phyloP scores from a whole-genome alignment of 257 asterid species.

The Vinca minor region DNA sequence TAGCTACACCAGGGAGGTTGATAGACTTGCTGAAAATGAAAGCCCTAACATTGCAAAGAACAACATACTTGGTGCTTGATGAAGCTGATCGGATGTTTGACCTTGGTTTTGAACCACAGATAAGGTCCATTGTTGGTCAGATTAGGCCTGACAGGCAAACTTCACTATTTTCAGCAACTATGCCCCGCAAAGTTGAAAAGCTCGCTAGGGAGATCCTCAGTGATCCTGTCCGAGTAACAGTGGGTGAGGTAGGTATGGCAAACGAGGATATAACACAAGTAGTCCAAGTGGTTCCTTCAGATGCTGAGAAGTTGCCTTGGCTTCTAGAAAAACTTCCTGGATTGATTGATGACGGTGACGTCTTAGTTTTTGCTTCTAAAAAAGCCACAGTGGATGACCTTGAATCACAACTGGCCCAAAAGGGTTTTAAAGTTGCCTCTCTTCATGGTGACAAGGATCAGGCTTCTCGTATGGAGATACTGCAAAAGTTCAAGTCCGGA shows the following conservation, averaged over 20 bases:
- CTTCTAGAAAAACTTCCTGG: conserved; percentile 84
- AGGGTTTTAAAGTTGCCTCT: conserved; percentile 78
- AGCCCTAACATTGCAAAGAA: conserved; percentile 73
- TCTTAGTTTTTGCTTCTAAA: conserved; percentile 86
- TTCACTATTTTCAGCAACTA: conserved; percentile 91
- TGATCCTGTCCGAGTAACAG: conserved; percentile 90
- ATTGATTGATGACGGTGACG: conserved; percentile 88
- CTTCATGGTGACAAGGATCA: conserved; percentile 99
- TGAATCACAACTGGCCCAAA: conserved; percentile 61
- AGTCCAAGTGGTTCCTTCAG: conserved; percentile 72
- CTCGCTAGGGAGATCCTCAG: conserved; percentile 92
- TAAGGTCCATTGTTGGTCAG: conserved; percentile 93
- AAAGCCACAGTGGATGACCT: conserved; percentile 84
- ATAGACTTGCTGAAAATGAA: conserved; percentile 95
- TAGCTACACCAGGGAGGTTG: conserved; percentile 96
- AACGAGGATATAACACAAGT: conserved; percentile 93
- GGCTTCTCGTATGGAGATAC: conserved; percentile 84
- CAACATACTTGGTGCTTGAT: conserved; percentile 91
- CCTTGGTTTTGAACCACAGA: conserved; percentile 98
- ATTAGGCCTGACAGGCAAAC: conserved; percentile 97
- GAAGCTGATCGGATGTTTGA: conserved; percentile 99
- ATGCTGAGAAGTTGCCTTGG: conserved; percentile 82
- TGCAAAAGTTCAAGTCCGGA: conserved; percentile 89
- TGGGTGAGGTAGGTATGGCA: conserved; percentile 97
- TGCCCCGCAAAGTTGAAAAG: conserved; percentile 93